phyloP scores from a whole-genome alignment of 257 asterid genomes.

The Capsicum pubescens region DNA sequence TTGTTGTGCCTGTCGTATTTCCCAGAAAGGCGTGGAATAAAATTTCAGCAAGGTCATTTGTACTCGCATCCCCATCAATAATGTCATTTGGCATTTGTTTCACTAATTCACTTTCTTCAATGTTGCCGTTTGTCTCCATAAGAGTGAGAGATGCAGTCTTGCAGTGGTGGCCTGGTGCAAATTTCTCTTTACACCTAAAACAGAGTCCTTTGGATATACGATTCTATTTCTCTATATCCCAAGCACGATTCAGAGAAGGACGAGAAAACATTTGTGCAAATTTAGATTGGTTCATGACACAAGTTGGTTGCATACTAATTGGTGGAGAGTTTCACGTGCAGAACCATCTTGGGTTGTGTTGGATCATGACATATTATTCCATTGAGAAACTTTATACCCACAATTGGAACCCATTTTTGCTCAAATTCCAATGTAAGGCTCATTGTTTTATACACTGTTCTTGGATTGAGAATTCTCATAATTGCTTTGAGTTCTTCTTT shows the following conservation, averaged over 20 bases:
- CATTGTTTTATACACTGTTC: not conserved
- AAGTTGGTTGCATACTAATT: not conserved
- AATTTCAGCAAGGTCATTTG: not conserved
- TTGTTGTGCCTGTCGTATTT: not conserved
- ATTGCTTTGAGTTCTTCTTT: not conserved
- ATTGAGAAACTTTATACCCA: not conserved
- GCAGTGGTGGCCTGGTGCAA: not conserved
- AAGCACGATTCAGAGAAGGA: not conserved
- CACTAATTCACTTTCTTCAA: not conserved
- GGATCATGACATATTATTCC: not conserved
- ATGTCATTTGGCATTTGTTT: not conserved
- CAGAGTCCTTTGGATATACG: not conserved
- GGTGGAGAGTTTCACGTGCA: not conserved
- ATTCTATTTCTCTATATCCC: not conserved
- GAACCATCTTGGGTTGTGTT: not conserved
- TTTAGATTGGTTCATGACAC: not conserved
- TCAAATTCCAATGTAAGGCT: slow-evolving; percentile 1
- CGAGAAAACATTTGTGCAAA: not conserved
- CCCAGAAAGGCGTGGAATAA: not conserved
- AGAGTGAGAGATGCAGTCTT: slow-evolving; percentile 1
- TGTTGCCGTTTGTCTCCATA: not conserved
- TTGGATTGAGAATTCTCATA: not conserved
- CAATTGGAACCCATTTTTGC: not conserved
- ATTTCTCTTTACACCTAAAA: not conserved
- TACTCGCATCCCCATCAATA: not conserved